These are phyloP conservation scores for Macrophomina tecta DNA, from an alignment of 2,329 filamentous ascomycete species.

Conservation along the genomic window DNA sequence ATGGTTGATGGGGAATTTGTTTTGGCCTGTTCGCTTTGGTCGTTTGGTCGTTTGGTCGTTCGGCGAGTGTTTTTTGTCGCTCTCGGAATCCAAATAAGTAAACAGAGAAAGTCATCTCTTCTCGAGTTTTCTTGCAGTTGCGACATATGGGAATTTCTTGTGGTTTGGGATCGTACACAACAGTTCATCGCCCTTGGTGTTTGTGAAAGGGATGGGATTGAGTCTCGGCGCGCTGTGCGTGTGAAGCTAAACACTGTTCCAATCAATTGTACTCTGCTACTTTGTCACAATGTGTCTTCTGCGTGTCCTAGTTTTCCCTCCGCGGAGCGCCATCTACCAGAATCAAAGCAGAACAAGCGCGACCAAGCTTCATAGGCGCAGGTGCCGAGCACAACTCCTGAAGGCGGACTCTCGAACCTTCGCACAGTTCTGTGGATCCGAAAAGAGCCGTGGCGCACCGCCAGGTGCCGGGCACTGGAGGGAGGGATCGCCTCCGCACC, in stretches of 20 bases:
- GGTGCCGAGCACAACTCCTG: not conserved
- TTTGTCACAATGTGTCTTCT: not conserved
- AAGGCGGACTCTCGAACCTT: slow-evolving; percentile 7
- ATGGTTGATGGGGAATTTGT: slow-evolving; percentile 12
- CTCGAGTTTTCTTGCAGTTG: slow-evolving; percentile 11
- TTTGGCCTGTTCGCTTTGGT: slow-evolving; percentile 24
- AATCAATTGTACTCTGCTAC: slow-evolving; percentile 21
- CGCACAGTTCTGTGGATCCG: slow-evolving; percentile 4
- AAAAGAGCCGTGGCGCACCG: slow-evolving; percentile 13
- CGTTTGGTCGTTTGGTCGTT: slow-evolving; percentile 13
- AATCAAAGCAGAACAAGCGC: not conserved
- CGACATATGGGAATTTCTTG: slow-evolving; percentile 10
- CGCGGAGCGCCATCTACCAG: not conserved
- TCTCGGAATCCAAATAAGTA: slow-evolving; percentile 24
- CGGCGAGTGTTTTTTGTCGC: slow-evolving; percentile 19
- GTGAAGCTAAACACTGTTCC: slow-evolving; percentile 22
- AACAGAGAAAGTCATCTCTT: slow-evolving; percentile 17
- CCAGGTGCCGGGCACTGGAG: not conserved
- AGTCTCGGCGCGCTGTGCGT: slow-evolving; percentile 18
- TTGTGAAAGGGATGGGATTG: slow-evolving; percentile 10
- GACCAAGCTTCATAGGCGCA: slow-evolving; percentile 3
- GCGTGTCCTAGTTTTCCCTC: not conserved
- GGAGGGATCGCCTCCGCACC: slow-evolving; percentile 9
- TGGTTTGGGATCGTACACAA: slow-evolving; percentile 18
- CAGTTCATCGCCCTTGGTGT: slow-evolving; percentile 1